Evolutionary conservation across 805 yeast species (phyloP).

Genomic region (Wickerhamomyces xylosicus): DNA sequence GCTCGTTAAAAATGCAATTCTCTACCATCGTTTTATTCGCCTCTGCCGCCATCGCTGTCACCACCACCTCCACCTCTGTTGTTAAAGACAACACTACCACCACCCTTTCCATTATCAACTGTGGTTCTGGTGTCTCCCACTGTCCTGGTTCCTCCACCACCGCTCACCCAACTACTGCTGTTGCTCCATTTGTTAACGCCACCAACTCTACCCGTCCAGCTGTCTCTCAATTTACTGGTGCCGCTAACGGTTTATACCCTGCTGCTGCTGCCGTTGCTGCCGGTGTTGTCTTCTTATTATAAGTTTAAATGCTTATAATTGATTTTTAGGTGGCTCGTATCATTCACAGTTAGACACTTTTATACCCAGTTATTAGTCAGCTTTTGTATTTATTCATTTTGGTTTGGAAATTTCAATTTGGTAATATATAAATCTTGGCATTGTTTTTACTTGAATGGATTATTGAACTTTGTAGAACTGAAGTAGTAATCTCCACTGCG

Average conservation of each 20-base stretch:
- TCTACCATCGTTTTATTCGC: slow-evolving; percentile 19
- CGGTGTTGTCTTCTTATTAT: slow-evolving; percentile 21
- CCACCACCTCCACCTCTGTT: slow-evolving; percentile 9
- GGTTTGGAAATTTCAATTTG: too few species aligned
- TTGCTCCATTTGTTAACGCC: slow-evolving; percentile 11
- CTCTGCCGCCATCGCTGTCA: slow-evolving; percentile 19
- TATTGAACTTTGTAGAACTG: too few species aligned
- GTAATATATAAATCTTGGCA: too few species aligned
- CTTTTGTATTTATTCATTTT: too few species aligned
- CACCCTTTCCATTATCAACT: slow-evolving; percentile 6
- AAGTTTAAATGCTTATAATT: slow-evolving; percentile 7
- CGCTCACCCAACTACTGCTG: slow-evolving; percentile 1
- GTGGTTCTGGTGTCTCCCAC: slow-evolving; percentile 10
- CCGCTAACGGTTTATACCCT: slow-evolving; percentile 15
- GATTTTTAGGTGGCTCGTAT: too few species aligned
- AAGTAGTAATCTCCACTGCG: too few species aligned
- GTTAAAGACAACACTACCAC: slow-evolving; percentile 6
- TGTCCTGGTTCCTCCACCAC: slow-evolving; percentile 6
- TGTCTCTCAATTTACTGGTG: slow-evolving; percentile 20
- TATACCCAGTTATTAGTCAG: too few species aligned
- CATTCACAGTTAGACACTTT: too few species aligned
- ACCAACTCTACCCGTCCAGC: slow-evolving; percentile 16
- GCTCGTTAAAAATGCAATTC: slow-evolving; percentile 23
- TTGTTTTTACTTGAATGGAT: too few species aligned
- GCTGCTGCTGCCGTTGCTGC: slow-evolving; percentile 22